Evolutionary conservation across 1,284 basidiomycete species (phyloP).

Genomic region (Trichosporon coremiiforme): DNA sequence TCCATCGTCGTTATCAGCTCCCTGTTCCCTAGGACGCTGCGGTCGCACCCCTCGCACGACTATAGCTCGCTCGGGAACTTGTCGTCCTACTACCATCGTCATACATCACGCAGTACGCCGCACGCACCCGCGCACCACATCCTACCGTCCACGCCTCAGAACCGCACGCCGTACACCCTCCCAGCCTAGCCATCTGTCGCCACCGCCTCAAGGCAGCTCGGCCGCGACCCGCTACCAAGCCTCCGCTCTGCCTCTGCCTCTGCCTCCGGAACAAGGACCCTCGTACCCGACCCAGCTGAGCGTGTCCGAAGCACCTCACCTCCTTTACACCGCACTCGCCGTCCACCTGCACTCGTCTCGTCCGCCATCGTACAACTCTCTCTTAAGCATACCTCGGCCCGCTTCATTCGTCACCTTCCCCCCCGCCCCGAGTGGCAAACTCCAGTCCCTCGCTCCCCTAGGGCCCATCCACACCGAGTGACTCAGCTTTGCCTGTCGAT

Average conservation of each 20-base stretch:
- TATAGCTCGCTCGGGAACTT: not conserved
- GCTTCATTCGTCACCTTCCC: not conserved
- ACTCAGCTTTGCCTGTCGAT: conserved; percentile 10
- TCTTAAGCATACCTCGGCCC: not conserved
- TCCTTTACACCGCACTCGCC: conserved; percentile 9
- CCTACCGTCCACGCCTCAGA: not conserved
- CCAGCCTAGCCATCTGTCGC: not conserved
- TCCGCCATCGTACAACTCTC: not conserved
- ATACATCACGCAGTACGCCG: not conserved
- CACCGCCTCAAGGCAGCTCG: not conserved
- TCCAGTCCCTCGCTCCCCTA: not conserved
- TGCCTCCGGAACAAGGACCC: not conserved
- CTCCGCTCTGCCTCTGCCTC: not conserved
- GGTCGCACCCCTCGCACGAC: not conserved
- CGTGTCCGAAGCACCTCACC: not conserved
- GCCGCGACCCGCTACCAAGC: not conserved
- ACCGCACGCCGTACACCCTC: not conserved
- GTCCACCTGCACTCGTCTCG: not conserved
- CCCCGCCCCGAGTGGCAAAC: not conserved
- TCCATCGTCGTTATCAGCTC: conserved; percentile 2
- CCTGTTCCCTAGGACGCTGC: too few species aligned
- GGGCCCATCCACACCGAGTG: not conserved
- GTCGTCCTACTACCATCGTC: not conserved
- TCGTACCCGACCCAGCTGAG: not conserved
- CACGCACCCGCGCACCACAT: not conserved